A percentile compares a stretch with the other conserved stretches of the same genome.
Evolutionary conservation across 1,139 yeast genomes (phyloP).

Genomic region (Insectozyma bohioensis): DNA sequence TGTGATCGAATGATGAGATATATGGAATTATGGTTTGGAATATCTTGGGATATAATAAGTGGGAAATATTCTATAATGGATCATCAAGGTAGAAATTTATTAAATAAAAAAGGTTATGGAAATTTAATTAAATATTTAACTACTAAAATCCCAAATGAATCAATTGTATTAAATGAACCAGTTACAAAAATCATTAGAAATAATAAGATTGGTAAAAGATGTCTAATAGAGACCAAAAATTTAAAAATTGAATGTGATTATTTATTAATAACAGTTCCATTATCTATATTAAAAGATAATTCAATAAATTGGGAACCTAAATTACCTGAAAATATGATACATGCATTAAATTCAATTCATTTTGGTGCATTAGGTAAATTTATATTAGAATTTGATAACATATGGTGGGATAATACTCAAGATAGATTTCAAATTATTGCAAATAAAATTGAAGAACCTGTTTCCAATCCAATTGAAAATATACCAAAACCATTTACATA

Average conservation of each 20-base stretch:
- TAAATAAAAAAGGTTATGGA: conserved; percentile 52
- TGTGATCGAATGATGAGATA: conserved; percentile 54
- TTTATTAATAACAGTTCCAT: conserved; percentile 73
- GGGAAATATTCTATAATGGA: conserved; percentile 65
- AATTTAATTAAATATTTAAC: conserved; percentile 33
- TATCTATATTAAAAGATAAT: conserved; percentile 55
- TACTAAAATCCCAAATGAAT: conserved; percentile 36
- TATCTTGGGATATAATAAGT: conserved; percentile 64
- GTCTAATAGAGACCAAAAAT: conserved; percentile 21
- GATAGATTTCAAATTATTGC: conserved; percentile 56
- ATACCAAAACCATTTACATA: conserved; percentile 30
- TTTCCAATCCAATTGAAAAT: conserved; percentile 16
- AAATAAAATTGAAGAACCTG: conserved; percentile 14
- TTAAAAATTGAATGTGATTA: conserved; percentile 41
- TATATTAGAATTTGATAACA: conserved; percentile 62
- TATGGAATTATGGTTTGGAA: conserved; percentile 78
- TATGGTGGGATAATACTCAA: conserved; percentile 62
- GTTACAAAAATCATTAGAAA: conserved; percentile 44
- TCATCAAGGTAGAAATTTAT: conserved; percentile 73
- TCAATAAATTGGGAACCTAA: conserved; percentile 59
- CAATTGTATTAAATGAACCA: conserved; percentile 43
- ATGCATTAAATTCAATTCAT: conserved; percentile 51
- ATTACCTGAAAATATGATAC: conserved; percentile 47
- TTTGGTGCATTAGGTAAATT: conserved; percentile 80
- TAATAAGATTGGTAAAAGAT: conserved; percentile 15